Conservation (phyloP, 2,329 filamentous ascomycete genomes). For the Neospermospora avenae region DNA sequence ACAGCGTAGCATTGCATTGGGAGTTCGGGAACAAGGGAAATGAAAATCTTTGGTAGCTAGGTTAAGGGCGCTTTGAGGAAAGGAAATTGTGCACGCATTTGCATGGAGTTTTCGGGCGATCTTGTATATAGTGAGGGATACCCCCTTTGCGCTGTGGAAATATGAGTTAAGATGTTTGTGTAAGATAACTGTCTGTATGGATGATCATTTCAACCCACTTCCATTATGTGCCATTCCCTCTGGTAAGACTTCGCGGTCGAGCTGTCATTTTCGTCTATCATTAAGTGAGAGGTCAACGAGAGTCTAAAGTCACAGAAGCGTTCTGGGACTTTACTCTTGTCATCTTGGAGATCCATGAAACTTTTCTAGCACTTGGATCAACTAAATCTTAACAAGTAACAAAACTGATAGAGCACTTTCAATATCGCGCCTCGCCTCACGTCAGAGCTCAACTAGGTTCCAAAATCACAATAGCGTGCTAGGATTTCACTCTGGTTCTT, state of each 20-base stretch:
- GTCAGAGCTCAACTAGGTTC: too few species aligned
- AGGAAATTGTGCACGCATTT: conserved; percentile 14
- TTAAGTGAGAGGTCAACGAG: neutral
- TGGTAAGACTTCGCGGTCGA: neutral
- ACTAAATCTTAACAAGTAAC: neutral
- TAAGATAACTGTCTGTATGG: neutral
- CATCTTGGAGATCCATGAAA: neutral
- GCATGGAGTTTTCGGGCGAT: conserved; percentile 16
- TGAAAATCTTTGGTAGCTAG: neutral
- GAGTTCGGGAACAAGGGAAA: conserved; percentile 10
- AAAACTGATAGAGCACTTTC: neutral
- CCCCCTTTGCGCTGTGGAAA: conserved; percentile 19
- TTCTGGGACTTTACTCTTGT: too few species aligned
- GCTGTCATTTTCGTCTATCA: too few species aligned
- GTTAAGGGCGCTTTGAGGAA: conserved; percentile 6
- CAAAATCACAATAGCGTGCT: too few species aligned
- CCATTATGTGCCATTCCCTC: neutral
- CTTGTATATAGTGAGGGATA: conserved; percentile 17
- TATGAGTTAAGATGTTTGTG: neutral
- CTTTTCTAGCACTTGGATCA: neutral
- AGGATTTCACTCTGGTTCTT: too few species aligned
- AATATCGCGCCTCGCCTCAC: neutral
- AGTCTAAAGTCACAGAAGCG: too few species aligned
- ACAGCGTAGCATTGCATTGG: conserved; percentile 11
- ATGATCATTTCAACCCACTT: neutral